Conservation (phyloP, 2,329 filamentous ascomycete genomes). For the Colletotrichum musae region DNA sequence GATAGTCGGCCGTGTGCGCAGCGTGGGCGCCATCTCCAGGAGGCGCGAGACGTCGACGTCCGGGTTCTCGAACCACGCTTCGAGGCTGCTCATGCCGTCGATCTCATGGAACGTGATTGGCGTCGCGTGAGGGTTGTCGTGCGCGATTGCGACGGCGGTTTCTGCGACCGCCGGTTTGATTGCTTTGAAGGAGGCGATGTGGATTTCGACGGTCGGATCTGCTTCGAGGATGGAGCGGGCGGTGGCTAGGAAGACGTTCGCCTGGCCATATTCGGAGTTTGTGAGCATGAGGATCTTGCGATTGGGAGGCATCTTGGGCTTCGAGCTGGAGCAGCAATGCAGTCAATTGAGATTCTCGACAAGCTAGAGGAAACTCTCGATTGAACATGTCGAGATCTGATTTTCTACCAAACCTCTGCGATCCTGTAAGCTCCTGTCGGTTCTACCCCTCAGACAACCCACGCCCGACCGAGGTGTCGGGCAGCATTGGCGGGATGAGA, state of each 20-base stretch:
- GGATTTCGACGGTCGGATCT: constrained; percentile 26
- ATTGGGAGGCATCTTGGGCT: not conserved
- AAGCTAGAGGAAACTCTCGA: not conserved
- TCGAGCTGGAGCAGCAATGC: not conserved
- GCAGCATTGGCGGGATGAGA: too few relatives aligned
- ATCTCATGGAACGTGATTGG: constrained; percentile 23
- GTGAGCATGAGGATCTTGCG: constrained; percentile 41
- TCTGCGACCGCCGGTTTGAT: not conserved
- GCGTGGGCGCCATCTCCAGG: constrained; percentile 11
- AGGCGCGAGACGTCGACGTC: constrained; percentile 21
- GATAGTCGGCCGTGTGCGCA: constrained; percentile 23
- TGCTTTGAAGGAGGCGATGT: constrained; percentile 33
- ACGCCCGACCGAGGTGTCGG: too few relatives aligned
- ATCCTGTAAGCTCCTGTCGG: too few relatives aligned
- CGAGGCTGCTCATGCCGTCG: not conserved
- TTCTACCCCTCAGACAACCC: too few relatives aligned
- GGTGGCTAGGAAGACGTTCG: constrained; percentile 45
- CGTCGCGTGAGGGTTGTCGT: not conserved
- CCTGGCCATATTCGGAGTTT: constrained; percentile 45
- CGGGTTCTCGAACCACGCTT: constrained; percentile 23
- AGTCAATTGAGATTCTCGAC: not conserved
- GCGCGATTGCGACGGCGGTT: not conserved
- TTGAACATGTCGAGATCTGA: not conserved
- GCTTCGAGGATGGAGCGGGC: constrained; percentile 38
- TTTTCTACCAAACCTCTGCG: not conserved